These are phyloP conservation scores for Rhynchosporium graminicola DNA, from an alignment of 2,329 filamentous ascomycete genomes.

Conservation along the genomic window DNA sequence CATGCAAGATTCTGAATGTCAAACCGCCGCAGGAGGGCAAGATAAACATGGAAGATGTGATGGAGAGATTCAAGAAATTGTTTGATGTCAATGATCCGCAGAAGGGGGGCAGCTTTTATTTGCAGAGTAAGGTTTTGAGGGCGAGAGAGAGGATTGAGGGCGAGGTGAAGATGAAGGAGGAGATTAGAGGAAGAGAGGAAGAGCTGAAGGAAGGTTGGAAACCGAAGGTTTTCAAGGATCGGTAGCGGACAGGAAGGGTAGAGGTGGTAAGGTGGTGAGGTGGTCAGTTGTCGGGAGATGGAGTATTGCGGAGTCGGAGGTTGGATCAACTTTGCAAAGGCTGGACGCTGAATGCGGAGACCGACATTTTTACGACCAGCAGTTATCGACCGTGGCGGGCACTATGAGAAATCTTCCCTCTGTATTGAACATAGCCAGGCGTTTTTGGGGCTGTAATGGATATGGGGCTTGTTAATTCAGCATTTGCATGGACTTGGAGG, in stretches of 20 bases:
- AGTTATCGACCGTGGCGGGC: conserved; percentile 21
- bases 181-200: conserved; percentile 71
- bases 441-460: conserved; percentile 38
- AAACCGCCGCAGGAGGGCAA: conserved; percentile 80
- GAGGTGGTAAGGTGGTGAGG: conserved; percentile 20
- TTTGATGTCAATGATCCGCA: conserved; percentile 94
- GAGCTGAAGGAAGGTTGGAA: conserved; percentile 87
- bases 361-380: background rate
- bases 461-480: conserved; percentile 26
- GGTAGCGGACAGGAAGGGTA: conserved; percentile 44
- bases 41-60: conserved; percentile 75
- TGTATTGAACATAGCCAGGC: conserved; percentile 41
- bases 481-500: conserved; percentile 32
- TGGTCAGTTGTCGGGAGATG: background rate
- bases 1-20: conserved; percentile 95
- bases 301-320: background rate
- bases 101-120: conserved; percentile 95
- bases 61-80: conserved; percentile 86
- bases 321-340: background rate
- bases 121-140: conserved; percentile 94
- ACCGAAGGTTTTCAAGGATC: conserved; percentile 91
- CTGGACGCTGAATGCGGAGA: background rate
- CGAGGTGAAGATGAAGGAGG: conserved; percentile 73
- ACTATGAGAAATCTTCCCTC: conserved; percentile 39
- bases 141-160: conserved; percentile 90